A percentile compares a stretch with the other conserved stretches of the same genome.
phyloP scores from a whole-genome alignment of 208 protist genomes.

The Wallacemonas sp. region DNA sequence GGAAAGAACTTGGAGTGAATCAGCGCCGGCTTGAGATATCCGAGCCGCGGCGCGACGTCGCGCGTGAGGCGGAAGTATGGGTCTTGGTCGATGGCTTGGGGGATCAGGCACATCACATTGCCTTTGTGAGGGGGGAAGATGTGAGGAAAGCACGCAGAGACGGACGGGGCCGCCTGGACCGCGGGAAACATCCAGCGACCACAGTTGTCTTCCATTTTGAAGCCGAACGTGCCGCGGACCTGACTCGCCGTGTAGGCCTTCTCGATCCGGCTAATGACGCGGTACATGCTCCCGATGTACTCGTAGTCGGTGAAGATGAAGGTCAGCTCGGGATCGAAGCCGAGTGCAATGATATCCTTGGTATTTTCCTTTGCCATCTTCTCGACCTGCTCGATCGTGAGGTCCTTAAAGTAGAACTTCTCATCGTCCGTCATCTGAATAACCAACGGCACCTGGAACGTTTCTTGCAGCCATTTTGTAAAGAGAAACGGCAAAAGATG shows the following conservation, averaged over 20 bases:
- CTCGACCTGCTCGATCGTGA: conserved; percentile 93
- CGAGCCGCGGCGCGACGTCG: conserved; percentile 97
- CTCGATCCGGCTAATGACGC: conserved; percentile 95
- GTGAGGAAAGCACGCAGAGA: conserved; percentile 96
- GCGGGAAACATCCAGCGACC: conserved; percentile 98
- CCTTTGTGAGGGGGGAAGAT: conserved; percentile 92
- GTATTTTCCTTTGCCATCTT: conserved; percentile 95
- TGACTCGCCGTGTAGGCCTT: conserved; percentile 95
- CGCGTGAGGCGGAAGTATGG: conserved; percentile 99
- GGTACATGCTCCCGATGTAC: conserved; percentile 97
- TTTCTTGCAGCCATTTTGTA: conserved; percentile 99
- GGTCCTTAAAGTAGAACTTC: conserved; percentile 99
- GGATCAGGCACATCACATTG: conserved; percentile 98
- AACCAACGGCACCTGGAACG: conserved; percentile 98
- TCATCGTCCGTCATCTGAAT: conserved; percentile 99
- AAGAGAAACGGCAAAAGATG: conserved; percentile 99
- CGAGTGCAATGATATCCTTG: conserved; percentile 99
- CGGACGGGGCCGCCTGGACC: conserved; percentile 98
- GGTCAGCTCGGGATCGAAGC: conserved; percentile 98
- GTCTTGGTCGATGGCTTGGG: conserved; percentile 98
- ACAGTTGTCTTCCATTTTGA: conserved; percentile 96
- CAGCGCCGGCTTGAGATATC: conserved; percentile 96
- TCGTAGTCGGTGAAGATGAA: conserved; percentile 99
- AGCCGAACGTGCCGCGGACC: conserved; percentile 96
- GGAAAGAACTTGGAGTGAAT: conserved; percentile 99